Percentiles rank a stretch among this genome's conserved stretches.
phyloP scores from a whole-genome alignment of 306 rosid species.

The Cyamopsis tetragonoloba region DNA sequence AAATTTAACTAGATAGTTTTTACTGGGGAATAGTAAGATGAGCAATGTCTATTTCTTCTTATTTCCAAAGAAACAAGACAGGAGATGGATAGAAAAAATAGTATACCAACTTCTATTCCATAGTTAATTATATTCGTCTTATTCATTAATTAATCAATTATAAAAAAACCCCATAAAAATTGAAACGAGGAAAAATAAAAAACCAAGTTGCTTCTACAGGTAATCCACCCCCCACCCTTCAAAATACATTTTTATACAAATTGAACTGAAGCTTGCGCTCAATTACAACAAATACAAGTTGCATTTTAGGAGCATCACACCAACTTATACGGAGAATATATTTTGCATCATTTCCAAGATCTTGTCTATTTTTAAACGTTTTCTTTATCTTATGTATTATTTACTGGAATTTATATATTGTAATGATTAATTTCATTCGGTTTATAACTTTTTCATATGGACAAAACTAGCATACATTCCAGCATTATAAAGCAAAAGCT shows the following conservation, averaged over 20 bases:
- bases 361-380: not conserved
- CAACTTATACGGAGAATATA: not conserved
- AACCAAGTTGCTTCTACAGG: not conserved
- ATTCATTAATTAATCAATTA: too few relatives aligned
- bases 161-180: too few relatives aligned
- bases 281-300: not conserved
- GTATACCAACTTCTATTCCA: too few relatives aligned
- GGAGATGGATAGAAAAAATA: not conserved
- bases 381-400: not conserved
- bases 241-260: not conserved
- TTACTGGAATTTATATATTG: not conserved
- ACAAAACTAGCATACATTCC: not conserved
- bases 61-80: constrained; percentile 7
- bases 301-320: not conserved
- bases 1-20: constrained; percentile 11
- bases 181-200: too few relatives aligned
- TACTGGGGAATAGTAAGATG: not conserved
- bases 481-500: not conserved
- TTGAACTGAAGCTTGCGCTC: not conserved
- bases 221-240: too few relatives aligned
- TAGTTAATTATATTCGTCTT: not conserved
- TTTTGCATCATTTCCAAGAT: not conserved
- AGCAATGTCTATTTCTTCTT: constrained; percentile 5
- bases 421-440: not conserved
- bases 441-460: not conserved